Evolutionary conservation across 164 flowering plant genomes (phyloP), one percentile per base, ranked within the genome.

Genomic region (Echeveria elegans): DNA sequence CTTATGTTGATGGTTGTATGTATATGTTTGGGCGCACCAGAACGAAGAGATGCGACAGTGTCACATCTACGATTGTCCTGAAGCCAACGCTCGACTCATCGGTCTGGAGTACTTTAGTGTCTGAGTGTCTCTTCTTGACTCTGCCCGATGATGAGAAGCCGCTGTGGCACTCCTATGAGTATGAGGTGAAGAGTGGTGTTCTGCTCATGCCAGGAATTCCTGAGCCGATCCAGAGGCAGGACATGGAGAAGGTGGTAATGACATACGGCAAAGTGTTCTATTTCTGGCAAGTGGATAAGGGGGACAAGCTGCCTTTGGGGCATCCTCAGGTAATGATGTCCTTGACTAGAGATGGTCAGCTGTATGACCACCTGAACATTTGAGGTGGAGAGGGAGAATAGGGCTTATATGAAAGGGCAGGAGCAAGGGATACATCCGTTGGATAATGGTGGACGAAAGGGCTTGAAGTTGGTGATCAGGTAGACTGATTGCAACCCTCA

Each of bases 221-320:
- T 12, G 89, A 85, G 0, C 79, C 85, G 0, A 65, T 90, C 4
- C 77, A 90, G 77, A 74, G 89, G 1, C 82, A 74, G 4, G 47
- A 43, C 18, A 43, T 43, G 47, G 88, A 85, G 23, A 90, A 88
- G 70, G 83, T 88, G 47, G 98, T 95, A 4, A 43, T 11, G 47
- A 43, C 47, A 4, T 43, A 43, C 15, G 47, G 47, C 4, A 92
- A 92, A 77, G 70, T 75, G 6, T 70, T 85, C 68, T 96, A 92
- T 64, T 92, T 92, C 63, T 90, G 98, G 98, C 93, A 90, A 78
- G 82, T 87, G 4, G 98, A 92, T 64, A 78, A 31, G 38, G 98
- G 96, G 0, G 86, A 92, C 56, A 32, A 23, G 1, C 81, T 92
- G 8, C 98, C 98, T 0, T 79, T 87, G 19, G 98, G 98, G 0